phyloP scores from a whole-genome alignment of 768 basidiomycete species.

The Tricholoma saponaceum region DNA sequence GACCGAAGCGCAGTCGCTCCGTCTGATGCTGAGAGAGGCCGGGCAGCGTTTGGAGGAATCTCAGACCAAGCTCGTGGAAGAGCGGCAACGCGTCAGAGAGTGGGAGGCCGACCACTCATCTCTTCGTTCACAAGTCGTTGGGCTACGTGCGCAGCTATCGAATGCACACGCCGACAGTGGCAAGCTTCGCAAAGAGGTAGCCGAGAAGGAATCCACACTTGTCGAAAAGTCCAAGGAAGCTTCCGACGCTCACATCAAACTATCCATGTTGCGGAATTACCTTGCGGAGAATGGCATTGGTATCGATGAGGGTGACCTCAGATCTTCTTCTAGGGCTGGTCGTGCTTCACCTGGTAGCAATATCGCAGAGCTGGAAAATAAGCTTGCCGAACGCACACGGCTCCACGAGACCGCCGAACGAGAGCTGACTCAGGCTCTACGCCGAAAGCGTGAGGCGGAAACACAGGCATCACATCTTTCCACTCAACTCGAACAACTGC shows the following conservation, averaged over 20 bases:
- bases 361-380: constrained; percentile 72
- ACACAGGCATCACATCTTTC: constrained; percentile 61
- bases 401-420: constrained; percentile 73
- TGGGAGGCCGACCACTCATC: constrained; percentile 59
- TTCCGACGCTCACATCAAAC: constrained; percentile 66
- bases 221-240: constrained; percentile 61
- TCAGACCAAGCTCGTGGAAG: constrained; percentile 60
- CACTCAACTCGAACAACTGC: constrained; percentile 61
- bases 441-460: constrained; percentile 73
- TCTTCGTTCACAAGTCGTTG: constrained; percentile 70
- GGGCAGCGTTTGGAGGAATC: constrained; percentile 67
- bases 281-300: constrained; percentile 85
- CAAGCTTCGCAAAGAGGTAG: constrained; percentile 64
- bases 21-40: constrained; percentile 77
- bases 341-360: constrained; percentile 36
- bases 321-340: constrained; percentile 36
- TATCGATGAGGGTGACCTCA: constrained; percentile 66
- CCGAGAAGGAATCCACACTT: constrained; percentile 61
- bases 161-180: constrained; percentile 65
- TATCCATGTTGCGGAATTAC: constrained; percentile 79
- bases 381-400: constrained; percentile 68
- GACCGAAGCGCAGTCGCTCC: constrained; percentile 68
- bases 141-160: constrained; percentile 69
- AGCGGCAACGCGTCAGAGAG: constrained; percentile 61
- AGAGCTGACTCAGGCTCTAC: constrained; percentile 62